Evolutionary conservation across 345 rosid species (phyloP), one percentile per base, ranked within the genome.

Genomic region (Populus davidiana): DNA sequence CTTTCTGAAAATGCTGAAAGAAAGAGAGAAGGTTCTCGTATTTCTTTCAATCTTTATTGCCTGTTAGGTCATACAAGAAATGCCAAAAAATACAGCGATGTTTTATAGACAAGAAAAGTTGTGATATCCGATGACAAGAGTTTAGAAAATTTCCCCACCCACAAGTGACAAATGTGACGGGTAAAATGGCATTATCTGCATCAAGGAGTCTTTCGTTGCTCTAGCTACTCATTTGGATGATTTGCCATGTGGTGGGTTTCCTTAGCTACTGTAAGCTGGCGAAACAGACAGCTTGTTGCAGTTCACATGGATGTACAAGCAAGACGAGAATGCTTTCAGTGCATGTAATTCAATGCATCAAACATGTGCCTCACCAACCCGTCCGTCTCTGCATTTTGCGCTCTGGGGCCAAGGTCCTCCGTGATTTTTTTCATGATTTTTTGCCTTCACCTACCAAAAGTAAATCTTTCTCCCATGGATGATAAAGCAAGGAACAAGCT

Each of bases 301-400:
- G 75, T 72, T 77, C 80, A 63, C 61, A 67, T 39, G 75, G 14
- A 33, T 52, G 64, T 43, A 68, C 52, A 9, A 63, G 65, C 71
- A 80, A 75, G 35, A 79, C 29, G 61, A 17, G 79, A 81, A 21
- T 25, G 49, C 47, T 67, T 54, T 33, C 23, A 44, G 39, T 49
- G 29, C 52, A 69, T 50, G 43, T 13, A 75, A 71, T 52, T 29
- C 33, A 74, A 56, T 70, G 75, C 70, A 70, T 7, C 33, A 71
- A 25, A 35, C 78, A 78, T 69, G 81, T 81, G 91, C 85, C 81
- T 80, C 78, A 39, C 79, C 86, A 81, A 69, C 84, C 71, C 68
- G 36, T 13, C 38, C 68, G 20, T 14, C 39, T 35, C 68, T 27
- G 68, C 69, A 65, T 27, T 64, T 31, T 65, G 39, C 35, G 16